A percentile compares a stretch with the other conserved stretches of the same genome.
phyloP scores from a whole-genome alignment of 176 grass and related monocot species.

The Carex littledalei region DNA sequence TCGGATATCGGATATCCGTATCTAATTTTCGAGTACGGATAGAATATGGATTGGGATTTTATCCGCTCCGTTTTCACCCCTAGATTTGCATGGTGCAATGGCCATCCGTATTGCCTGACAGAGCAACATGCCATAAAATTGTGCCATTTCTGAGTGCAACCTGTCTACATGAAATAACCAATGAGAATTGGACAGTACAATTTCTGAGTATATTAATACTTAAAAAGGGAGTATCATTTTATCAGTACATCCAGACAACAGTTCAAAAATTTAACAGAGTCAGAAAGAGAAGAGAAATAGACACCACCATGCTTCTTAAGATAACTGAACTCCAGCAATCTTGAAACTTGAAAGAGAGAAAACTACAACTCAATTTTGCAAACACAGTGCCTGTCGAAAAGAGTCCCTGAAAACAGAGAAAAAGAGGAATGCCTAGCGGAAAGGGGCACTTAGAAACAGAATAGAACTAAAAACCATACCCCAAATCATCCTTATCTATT shows the following conservation, averaged over 20 bases:
- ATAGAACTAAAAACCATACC: constrained; percentile 18
- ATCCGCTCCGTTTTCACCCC: too few species aligned
- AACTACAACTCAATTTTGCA: constrained; percentile 8
- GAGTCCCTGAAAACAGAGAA: not conserved
- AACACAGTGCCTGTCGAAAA: not conserved
- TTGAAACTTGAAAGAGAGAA: not conserved
- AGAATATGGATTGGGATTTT: too few species aligned
- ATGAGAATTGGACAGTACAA: not conserved
- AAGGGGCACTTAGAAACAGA: not conserved
- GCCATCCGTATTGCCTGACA: not conserved
- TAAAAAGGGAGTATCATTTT: constrained; percentile 4
- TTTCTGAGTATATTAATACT: not conserved
- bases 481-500: not conserved
- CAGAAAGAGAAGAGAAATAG: not conserved
- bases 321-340: not conserved
- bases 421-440: not conserved
- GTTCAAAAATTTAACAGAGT: not conserved
- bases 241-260: not conserved
- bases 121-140: not conserved
- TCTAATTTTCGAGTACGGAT: too few species aligned
- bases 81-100: not conserved
- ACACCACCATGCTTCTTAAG: not conserved
- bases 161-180: not conserved
- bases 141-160: not conserved
- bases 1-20: too few species aligned